These are phyloP conservation scores for Heliamphora pulchella DNA, from an alignment of 179 eudicot species.

Conservation along the genomic window DNA sequence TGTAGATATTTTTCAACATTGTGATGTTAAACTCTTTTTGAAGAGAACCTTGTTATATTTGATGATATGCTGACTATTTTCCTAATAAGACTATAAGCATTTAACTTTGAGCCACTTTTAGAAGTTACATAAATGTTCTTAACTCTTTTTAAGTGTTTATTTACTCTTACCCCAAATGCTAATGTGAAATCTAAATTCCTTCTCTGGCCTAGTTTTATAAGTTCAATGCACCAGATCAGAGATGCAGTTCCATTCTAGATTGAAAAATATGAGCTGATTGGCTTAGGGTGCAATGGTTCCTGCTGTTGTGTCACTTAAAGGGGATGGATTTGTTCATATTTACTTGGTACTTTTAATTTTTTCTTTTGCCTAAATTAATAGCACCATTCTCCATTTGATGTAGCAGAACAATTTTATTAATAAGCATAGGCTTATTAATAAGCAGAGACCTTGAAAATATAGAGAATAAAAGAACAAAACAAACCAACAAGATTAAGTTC, in stretches of 20 bases:
- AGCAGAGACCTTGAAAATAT: neutral
- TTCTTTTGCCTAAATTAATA: neutral
- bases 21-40: too few relatives aligned
- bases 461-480: neutral
- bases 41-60: too few relatives aligned
- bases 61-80: too few relatives aligned
- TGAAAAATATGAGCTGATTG: neutral
- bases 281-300: neutral
- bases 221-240: neutral
- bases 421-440: neutral
- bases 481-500: neutral
- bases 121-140: too few relatives aligned
- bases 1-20: too few relatives aligned
- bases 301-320: neutral
- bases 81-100: too few relatives aligned
- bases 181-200: too few relatives aligned
- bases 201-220: too few relatives aligned
- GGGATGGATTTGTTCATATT: neutral
- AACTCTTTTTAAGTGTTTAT: too few relatives aligned
- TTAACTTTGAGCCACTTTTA: too few relatives aligned
- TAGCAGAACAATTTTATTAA: neutral
- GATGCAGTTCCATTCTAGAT: neutral
- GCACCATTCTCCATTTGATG: neutral
- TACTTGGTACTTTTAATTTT: neutral
- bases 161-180: too few relatives aligned